Evolutionary conservation across 345 rosid species (phyloP).

Genomic region (Hibiscus tridactylites): DNA sequence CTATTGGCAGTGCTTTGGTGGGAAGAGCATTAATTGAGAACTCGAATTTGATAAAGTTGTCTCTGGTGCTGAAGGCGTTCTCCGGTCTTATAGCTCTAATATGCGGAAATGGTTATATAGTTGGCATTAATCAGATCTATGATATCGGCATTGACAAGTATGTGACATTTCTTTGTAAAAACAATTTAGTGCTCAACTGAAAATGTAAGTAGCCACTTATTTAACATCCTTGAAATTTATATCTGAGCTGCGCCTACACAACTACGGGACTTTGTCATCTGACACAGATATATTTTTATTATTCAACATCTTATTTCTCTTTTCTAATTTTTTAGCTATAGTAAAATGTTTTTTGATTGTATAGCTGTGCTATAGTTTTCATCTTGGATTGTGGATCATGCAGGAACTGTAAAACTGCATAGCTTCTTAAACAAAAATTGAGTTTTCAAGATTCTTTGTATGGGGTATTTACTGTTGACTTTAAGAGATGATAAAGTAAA

Average conservation of each 20-base stretch:
- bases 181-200: neutral
- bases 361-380: neutral
- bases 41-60: slow-evolving; percentile 70
- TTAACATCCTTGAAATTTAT: slow-evolving; percentile 1
- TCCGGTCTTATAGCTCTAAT: slow-evolving; percentile 83
- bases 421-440: neutral
- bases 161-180: slow-evolving; percentile 15
- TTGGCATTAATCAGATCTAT: slow-evolving; percentile 97
- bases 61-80: slow-evolving; percentile 70
- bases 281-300: neutral
- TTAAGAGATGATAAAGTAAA: neutral
- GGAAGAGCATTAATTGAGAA: slow-evolving; percentile 81
- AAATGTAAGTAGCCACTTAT: neutral
- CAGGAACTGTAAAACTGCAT: neutral
- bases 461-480: neutral
- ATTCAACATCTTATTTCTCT: neutral
- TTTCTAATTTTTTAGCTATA: neutral
- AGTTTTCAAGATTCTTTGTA: neutral
- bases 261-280: neutral
- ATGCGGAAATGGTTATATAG: slow-evolving; percentile 94
- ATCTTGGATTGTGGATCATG: neutral
- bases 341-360: neutral
- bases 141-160: slow-evolving; percentile 97
- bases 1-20: slow-evolving; percentile 73
- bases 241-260: neutral